phyloP scores from a whole-genome alignment of 495 filamentous ascomycete genomes.

The Astrothelium macrocarpum region DNA sequence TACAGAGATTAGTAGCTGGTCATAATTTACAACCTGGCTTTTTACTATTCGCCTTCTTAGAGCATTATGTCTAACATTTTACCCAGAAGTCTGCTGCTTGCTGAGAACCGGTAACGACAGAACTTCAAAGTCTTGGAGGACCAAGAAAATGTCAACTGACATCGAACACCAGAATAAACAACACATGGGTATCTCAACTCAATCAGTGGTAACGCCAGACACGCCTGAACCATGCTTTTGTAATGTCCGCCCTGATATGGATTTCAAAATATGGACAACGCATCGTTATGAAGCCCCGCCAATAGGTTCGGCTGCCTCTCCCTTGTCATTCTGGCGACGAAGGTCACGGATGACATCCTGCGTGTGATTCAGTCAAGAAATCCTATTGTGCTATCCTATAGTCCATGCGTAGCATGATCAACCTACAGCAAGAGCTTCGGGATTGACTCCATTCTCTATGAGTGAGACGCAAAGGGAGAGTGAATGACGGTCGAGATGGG shows the following conservation, averaged over 20 bases:
- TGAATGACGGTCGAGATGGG: slow-evolving; percentile 77
- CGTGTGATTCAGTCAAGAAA: not conserved
- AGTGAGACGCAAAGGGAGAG: slow-evolving; percentile 91
- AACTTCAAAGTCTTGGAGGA: no score
- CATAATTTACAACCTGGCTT: no score
- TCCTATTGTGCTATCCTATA: not conserved
- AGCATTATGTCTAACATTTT: no score
- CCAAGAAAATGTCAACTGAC: no score
- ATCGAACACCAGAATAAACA: no score
- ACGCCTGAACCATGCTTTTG: not conserved
- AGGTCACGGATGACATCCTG: slow-evolving; percentile 5
- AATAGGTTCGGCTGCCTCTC: not conserved
- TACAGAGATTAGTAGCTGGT: no score
- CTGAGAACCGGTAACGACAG: no score
- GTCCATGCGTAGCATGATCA: not conserved
- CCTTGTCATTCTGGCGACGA: not conserved
- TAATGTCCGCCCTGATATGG: not conserved
- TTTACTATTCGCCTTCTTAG: no score
- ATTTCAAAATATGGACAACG: not conserved
- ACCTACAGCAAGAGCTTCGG: slow-evolving; percentile 85
- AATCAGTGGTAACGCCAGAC: not conserved
- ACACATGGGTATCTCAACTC: not conserved
- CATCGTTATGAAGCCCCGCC: not conserved
- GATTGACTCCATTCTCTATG: slow-evolving; percentile 95
- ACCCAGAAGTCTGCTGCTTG: no score